Evolutionary conservation across 2,329 filamentous ascomycete genomes (phyloP).

Genomic region (Diaporthe caulivora): DNA sequence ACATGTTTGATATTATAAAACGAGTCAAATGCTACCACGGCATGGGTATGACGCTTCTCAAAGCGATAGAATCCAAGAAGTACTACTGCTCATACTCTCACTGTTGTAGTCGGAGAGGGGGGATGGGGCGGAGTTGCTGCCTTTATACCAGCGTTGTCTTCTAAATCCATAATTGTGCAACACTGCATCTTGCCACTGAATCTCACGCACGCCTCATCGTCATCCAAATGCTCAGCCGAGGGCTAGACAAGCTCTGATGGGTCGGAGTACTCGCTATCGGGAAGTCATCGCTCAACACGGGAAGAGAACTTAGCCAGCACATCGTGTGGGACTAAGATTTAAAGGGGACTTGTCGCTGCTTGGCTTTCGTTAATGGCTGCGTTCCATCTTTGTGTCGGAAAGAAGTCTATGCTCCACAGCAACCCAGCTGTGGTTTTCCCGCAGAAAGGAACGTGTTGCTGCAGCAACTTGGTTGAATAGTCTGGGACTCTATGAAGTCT

Average conservation of each 20-base stretch:
- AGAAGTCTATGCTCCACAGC: too few species aligned
- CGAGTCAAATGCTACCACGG: too few species aligned
- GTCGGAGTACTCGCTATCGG: not conserved
- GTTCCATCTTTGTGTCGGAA: not conserved
- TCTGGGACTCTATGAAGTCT: too few species aligned
- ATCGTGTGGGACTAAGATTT: not conserved
- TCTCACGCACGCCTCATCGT: not conserved
- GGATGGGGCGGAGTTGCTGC: not conserved
- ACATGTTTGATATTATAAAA: not conserved
- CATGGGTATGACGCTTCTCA: rapidly evolving
- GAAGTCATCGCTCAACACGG: not conserved
- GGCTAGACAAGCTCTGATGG: not conserved
- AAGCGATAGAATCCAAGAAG: not conserved
- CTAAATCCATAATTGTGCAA: too few species aligned
- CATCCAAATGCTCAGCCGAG: not conserved
- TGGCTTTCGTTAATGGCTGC: not conserved
- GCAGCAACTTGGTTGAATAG: too few species aligned
- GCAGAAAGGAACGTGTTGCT: too few species aligned
- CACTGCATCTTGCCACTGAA: not conserved
- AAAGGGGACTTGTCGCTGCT: not conserved
- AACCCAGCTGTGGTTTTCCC: too few species aligned
- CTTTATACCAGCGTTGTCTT: not conserved
- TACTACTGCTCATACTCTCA: too few species aligned
- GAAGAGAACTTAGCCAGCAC: not conserved
- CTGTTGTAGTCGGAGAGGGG: too few species aligned